A percentile compares a stretch with the other conserved stretches of the same genome.
Evolutionary conservation across 495 filamentous ascomycete species (phyloP).

Genomic region (Pseudomonodictys pantanalensis): DNA sequence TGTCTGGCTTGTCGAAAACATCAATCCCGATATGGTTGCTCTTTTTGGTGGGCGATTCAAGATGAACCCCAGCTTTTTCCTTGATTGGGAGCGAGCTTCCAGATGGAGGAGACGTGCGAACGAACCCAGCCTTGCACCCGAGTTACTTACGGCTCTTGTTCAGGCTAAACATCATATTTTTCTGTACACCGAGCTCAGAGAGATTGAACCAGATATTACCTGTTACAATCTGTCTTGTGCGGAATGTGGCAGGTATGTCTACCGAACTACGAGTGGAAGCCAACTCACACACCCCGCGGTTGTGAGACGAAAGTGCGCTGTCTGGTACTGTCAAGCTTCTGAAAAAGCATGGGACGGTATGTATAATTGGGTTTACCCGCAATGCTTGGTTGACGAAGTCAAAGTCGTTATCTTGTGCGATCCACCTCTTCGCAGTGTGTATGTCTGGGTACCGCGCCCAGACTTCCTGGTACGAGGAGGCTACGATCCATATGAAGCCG

Average conservation of each 20-base stretch:
- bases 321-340: background rate
- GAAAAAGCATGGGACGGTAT: background rate
- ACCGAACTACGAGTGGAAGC: background rate
- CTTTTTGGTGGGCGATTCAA: background rate
- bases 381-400: background rate
- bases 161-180: background rate
- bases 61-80: slow-evolving; percentile 1
- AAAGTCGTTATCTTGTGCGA: background rate
- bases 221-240: slow-evolving; percentile 1
- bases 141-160: background rate
- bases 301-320: background rate
- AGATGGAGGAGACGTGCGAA: background rate
- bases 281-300: background rate
- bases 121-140: background rate
- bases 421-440: background rate
- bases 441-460: background rate
- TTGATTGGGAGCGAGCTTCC: background rate
- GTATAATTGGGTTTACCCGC: background rate
- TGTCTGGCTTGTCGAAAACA: slow-evolving; percentile 7
- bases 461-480: background rate
- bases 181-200: background rate
- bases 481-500: background rate
- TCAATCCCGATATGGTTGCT: slow-evolving; percentile 8
- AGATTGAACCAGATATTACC: background rate
- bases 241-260: background rate